Evolutionary conservation across 192 early-diverging fungal species (phyloP).

Genomic region (Dissophora globulifera): DNA sequence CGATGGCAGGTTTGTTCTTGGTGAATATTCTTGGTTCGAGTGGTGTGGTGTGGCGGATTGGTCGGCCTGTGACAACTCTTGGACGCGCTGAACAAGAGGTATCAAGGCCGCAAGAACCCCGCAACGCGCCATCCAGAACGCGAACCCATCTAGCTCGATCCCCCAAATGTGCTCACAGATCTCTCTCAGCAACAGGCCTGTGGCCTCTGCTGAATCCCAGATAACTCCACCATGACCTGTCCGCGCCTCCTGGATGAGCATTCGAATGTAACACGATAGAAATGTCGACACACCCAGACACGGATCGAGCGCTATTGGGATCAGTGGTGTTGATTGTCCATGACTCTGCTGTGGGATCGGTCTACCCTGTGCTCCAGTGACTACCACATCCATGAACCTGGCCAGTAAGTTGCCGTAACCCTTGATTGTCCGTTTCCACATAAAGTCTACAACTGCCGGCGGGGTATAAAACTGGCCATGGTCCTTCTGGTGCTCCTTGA

Average conservation of each 20-base stretch:
- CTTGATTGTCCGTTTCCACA: constrained; percentile 60
- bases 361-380: too few species aligned
- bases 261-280: constrained; percentile 58
- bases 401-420: constrained; percentile 13
- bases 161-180: constrained; percentile 63
- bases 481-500: constrained; percentile 69
- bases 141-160: constrained; percentile 67
- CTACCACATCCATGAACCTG: constrained; percentile 9
- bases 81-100: constrained; percentile 55
- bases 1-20: not conserved
- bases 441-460: constrained; percentile 61
- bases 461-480: constrained; percentile 73
- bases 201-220: constrained; percentile 52
- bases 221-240: constrained; percentile 16
- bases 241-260: constrained; percentile 47
- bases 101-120: constrained; percentile 61
- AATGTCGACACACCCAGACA: constrained; percentile 69
- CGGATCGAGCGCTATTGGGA: constrained; percentile 59
- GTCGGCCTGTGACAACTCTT: constrained; percentile 4
- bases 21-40: too few species aligned
- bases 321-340: constrained; percentile 1
- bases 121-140: constrained; percentile 60
- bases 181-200: constrained; percentile 43
- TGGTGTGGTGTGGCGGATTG: not conserved
- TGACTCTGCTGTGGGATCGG: not conserved